phyloP scores from a whole-genome alignment of 305 asterid genomes.

The Fraxinus paxiana region DNA sequence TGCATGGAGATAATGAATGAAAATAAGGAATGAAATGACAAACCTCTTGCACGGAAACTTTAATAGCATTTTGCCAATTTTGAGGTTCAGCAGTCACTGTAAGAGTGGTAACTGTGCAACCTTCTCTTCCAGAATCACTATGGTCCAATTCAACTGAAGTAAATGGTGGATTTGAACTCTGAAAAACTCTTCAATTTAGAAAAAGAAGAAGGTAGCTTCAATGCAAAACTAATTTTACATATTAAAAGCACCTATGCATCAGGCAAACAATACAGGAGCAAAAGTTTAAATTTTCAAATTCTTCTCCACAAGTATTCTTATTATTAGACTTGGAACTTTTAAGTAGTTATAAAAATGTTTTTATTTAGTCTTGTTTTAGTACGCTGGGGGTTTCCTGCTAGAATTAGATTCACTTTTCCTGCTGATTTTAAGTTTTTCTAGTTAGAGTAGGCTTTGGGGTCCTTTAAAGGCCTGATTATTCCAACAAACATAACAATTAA shows the following conservation, averaged over 20 bases:
- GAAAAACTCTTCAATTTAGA: conserved; percentile 39
- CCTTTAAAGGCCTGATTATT: neutral
- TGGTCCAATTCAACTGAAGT: conserved; percentile 97
- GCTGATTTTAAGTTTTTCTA: neutral
- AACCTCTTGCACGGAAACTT: conserved; percentile 99
- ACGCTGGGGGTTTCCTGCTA: neutral
- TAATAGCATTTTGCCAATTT: conserved; percentile 90
- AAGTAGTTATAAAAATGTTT: neutral
- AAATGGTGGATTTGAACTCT: conserved; percentile 99
- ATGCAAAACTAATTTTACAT: neutral
- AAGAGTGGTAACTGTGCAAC: conserved; percentile 97
- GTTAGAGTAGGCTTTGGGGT: neutral
- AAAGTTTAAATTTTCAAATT: neutral
- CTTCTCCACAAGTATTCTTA: neutral
- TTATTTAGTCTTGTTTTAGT: neutral
- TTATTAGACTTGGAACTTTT: neutral
- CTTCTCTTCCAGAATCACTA: conserved; percentile 99
- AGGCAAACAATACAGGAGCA: neutral
- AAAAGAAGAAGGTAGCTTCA: neutral
- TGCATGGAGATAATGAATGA: neutral
- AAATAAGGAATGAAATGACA: conserved; percentile 26
- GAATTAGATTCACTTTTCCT: neutral
- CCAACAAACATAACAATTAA: neutral
- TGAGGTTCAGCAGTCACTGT: conserved; percentile 94
- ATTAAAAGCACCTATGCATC: neutral